phyloP scores from a whole-genome alignment of 1,139 yeast genomes.

The Yamadazyma atlantica region DNA sequence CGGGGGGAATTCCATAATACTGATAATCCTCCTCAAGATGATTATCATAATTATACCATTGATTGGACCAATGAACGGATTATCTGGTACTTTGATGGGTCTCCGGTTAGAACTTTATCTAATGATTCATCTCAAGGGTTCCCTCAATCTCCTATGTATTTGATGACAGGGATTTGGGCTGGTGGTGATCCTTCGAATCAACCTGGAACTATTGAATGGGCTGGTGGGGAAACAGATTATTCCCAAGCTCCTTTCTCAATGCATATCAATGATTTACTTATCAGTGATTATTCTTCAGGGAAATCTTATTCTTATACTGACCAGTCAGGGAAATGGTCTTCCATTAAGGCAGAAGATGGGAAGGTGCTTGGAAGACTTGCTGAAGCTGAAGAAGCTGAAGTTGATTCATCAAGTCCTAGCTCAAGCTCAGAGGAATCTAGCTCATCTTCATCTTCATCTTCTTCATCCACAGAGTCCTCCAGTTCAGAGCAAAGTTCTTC shows the following conservation, averaged over 20 bases:
- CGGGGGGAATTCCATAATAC: conserved; percentile 65
- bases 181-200: conserved; percentile 47
- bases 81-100: conserved; percentile 47
- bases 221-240: conserved; percentile 43
- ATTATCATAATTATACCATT: conserved; percentile 33
- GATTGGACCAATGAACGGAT: conserved; percentile 33
- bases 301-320: conserved; percentile 45
- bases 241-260: conserved; percentile 35
- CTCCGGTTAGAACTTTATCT: conserved; percentile 39
- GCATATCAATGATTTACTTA: conserved; percentile 27
- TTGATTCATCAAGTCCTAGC: conserved; percentile 2
- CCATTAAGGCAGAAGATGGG: conserved; percentile 66
- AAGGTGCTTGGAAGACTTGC: conserved; percentile 55
- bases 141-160: conserved; percentile 52
- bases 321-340: conserved; percentile 59
- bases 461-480: background rate
- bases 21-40: conserved; percentile 42
- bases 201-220: conserved; percentile 50
- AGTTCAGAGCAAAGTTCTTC: conserved; percentile 4
- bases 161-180: conserved; percentile 45
- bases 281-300: conserved; percentile 38
- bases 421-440: conserved; percentile 1
- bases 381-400: conserved; percentile 30
- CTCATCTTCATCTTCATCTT: conserved; percentile 1
- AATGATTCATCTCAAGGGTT: conserved; percentile 40